These are phyloP conservation scores for Pichia sorboxylosa DNA, from an alignment of 1,139 yeast species.

Conservation along the genomic window DNA sequence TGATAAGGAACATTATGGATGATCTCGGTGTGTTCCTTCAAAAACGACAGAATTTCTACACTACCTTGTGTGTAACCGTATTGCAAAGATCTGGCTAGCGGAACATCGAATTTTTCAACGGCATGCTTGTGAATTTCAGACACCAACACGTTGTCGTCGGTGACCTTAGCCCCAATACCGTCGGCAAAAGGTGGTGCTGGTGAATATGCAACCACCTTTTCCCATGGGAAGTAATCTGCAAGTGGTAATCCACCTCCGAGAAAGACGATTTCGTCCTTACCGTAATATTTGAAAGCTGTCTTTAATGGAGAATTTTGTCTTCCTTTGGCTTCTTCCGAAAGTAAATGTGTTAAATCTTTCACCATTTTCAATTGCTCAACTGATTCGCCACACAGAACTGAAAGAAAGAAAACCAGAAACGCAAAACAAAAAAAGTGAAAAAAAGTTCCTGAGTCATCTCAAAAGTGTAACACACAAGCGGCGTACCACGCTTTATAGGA, in stretches of 20 bases:
- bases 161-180: conserved; percentile 64
- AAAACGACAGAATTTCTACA: conserved; percentile 50
- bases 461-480: too few relatives aligned
- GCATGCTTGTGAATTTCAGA: conserved; percentile 32
- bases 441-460: too few relatives aligned
- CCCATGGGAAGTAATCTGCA: conserved; percentile 86
- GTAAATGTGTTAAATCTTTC: conserved; percentile 62
- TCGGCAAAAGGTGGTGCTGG: conserved; percentile 67
- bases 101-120: conserved; percentile 46
- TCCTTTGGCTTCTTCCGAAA: conserved; percentile 67
- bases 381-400: too few relatives aligned
- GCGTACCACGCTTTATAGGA: too few relatives aligned
- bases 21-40: conserved; percentile 65
- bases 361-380: too few relatives aligned
- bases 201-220: conserved; percentile 52
- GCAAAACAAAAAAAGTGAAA: too few relatives aligned
- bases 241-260: conserved; percentile 94
- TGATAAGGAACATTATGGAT: conserved; percentile 51
- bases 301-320: conserved; percentile 78
- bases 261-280: conserved; percentile 67
- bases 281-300: conserved; percentile 66
- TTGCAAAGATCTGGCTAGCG: conserved; percentile 77
- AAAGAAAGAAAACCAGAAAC: too few relatives aligned
- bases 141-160: conserved; percentile 33
- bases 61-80: conserved; percentile 82